Percentiles rank a stretch among this genome's conserved stretches.
phyloP scores from a whole-genome alignment of 2,329 filamentous ascomycete species.

The Cercospora beticola region DNA sequence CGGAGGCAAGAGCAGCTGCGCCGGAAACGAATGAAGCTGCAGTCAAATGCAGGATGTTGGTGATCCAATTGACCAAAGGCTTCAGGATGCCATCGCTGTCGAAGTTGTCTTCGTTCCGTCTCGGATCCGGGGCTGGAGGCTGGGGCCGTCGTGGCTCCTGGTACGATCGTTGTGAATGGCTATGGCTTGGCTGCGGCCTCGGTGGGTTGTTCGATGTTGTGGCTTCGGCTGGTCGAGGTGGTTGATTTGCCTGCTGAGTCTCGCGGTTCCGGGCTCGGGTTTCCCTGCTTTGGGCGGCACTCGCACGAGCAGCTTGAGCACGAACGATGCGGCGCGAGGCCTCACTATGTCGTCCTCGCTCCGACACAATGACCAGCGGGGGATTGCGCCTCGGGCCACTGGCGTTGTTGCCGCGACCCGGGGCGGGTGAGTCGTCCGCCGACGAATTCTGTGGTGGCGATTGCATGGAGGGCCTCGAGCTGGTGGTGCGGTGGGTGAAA shows the following conservation, averaged over 20 bases:
- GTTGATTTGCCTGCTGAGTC: slow-evolving; percentile 29
- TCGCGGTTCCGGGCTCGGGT: slow-evolving; percentile 37
- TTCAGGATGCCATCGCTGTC: slow-evolving; percentile 18
- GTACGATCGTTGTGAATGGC: slow-evolving; percentile 2
- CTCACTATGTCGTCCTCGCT: slow-evolving; percentile 34
- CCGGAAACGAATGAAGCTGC: slow-evolving; percentile 21
- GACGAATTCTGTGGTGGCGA: background rate
- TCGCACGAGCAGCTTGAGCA: slow-evolving; percentile 38
- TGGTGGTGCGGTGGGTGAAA: background rate
- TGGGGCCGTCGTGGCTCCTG: background rate
- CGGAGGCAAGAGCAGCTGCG: slow-evolving; percentile 19
- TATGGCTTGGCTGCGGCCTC: slow-evolving; percentile 10
- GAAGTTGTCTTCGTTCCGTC: background rate
- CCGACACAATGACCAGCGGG: slow-evolving; percentile 38
- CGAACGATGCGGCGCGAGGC: slow-evolving; percentile 36
- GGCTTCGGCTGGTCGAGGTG: slow-evolving; percentile 18
- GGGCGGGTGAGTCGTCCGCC: background rate
- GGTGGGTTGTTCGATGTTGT: slow-evolving; percentile 6
- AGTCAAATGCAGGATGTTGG: slow-evolving; percentile 27
- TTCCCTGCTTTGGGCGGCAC: slow-evolving; percentile 36
- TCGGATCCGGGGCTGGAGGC: slow-evolving; percentile 11
- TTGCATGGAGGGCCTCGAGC: background rate
- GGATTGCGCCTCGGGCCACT: slow-evolving; percentile 20
- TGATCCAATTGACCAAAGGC: slow-evolving; percentile 28
- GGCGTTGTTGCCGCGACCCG: background rate